Percentiles rank a stretch among this genome's conserved stretches.
Conservation (phyloP, 2,329 filamentous ascomycete genomes). For the Didymellaceae sp. region DNA sequence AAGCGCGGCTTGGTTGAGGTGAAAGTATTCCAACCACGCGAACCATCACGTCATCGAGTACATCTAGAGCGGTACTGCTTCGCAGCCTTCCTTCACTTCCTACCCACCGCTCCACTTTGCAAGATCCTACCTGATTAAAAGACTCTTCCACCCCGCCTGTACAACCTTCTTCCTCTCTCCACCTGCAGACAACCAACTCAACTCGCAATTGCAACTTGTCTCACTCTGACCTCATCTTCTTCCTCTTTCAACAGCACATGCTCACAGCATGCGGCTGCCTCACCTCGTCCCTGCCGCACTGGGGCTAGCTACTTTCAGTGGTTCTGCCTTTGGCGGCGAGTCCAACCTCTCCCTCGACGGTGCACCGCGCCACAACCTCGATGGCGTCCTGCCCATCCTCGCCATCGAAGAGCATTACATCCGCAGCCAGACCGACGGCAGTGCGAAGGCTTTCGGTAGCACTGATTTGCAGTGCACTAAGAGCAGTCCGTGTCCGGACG, state of each 20-base stretch:
- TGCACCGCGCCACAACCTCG: constrained; percentile 13
- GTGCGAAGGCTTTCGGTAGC: background rate
- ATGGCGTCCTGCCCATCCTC: constrained; percentile 13
- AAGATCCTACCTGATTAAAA: background rate
- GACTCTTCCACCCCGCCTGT: background rate
- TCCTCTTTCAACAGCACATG: background rate
- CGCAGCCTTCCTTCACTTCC: constrained; percentile 2
- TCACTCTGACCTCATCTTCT: background rate
- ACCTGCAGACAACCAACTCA: background rate
- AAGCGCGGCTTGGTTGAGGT: background rate
- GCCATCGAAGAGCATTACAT: constrained; percentile 22
- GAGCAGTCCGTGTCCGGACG: constrained; percentile 15
- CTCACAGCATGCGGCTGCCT: constrained; percentile 12
- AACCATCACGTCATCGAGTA: background rate
- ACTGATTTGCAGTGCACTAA: constrained; percentile 13
- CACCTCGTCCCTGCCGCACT: background rate
- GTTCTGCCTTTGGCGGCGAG: background rate
- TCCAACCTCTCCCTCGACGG: constrained; percentile 17
- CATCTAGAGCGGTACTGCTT: background rate
- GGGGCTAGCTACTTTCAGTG: background rate
- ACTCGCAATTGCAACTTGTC: background rate
- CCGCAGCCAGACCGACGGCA: constrained; percentile 10
- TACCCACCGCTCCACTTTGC: background rate
- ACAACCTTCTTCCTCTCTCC: background rate
- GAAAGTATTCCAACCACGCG: background rate